Base-by-base conservation (phyloP, 331 rosid species). In the Arachis monticola region DNA sequence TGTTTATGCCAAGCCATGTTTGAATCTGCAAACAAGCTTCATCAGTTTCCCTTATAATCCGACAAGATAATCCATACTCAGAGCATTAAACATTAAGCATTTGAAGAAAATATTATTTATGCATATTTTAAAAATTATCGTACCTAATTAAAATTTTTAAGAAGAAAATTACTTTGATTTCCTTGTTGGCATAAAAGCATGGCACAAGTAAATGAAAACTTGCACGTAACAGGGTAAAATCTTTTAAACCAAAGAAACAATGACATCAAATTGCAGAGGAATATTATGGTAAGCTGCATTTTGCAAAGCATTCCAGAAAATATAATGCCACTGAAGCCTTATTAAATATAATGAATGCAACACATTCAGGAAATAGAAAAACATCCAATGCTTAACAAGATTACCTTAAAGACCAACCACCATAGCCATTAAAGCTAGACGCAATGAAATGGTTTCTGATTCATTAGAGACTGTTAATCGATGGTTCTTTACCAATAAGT, bases 1-100 rank as follows among this genome's bases (percentile, higher is more conserved):
- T 22, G 47, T 69, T 64, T 48, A 5, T 63, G 62, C 7, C 4
- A 13, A 66, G 31, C 35, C 10, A 82, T 48, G 77, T 56, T 68
- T 56, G 60, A 81, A 47, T 47, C 47, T 53, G 56, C 38, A 56
- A 44, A 56, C 47, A 72, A 13, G 38, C 47, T 10, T 47, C 45
- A 59, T 52, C 45, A 67, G 31, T 64, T 46, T 48, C 45, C 55
- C 64, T 44, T 17, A 35, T 56, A 22, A 22, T 22, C 65, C 72
- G 27, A 41, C 45, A 41, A 41, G 13, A 65, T 48, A 55, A 70
- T 62, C 41, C 41, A 78, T 7, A 44, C 76, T 22, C n/a, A 71
- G 52, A 64, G 38, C 69, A 72, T 55, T 17, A 6, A 55, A 52
- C 4, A 41, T 22, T 1, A 41, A 17, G 4, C 14, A 71, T 12